Base-by-base conservation (phyloP, 164 flowering plant genomes). In the Pachysandra terminalis region DNA sequence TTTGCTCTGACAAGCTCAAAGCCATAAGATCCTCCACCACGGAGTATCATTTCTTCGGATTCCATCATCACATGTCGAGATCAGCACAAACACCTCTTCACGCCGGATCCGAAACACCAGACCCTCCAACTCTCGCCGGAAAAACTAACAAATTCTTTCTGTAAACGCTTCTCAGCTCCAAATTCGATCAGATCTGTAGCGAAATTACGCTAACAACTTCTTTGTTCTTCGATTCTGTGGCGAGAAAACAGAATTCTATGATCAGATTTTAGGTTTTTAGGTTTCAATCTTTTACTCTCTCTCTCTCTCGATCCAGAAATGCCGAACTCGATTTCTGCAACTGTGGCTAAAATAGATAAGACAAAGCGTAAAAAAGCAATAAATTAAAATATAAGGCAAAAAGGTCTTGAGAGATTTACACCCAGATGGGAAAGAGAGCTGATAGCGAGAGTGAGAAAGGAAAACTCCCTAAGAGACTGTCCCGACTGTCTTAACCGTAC, bases 181-280 rank as follows among this genome's bases (percentile, higher is more conserved):
- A 9, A 26, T 52, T 49, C 57, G 16, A 12, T 59, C 53, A 66
- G 69, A 66, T 66, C 69, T 56, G 27, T 5, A 25, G 26, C 57
- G 17, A 51, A 51, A 23, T 56, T 16, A 24, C 23, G 9, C 52
- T 22, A 56, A 37, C 12, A 56, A 23, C 24, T 35, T 22, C 53
- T 16, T 37, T 57, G 13, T 48, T 14, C 28, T 48, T 67, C 55
- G 56, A 27, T 57, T 25, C 24, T 23, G 14, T 9, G 6, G 17
- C 35, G 52, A 59, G 22, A 41, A 24, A 3, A 66, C 21, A 12
- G 56, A 59, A 58, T 67, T 58, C 21, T 58, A 3, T 13, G 63
- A 27, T 45, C 23, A 32, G 55, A 59, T 26, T 59, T 67, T 54
- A 27, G 70, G n/a, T 32, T 59, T 32, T 32, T 3, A 32, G 37